A percentile compares a stretch with the other conserved stretches of the same genome.
These are phyloP conservation scores for Vairimorpha necatrix DNA, from an alignment of 371 early-diverging fungal species.

Conservation along the genomic window DNA sequence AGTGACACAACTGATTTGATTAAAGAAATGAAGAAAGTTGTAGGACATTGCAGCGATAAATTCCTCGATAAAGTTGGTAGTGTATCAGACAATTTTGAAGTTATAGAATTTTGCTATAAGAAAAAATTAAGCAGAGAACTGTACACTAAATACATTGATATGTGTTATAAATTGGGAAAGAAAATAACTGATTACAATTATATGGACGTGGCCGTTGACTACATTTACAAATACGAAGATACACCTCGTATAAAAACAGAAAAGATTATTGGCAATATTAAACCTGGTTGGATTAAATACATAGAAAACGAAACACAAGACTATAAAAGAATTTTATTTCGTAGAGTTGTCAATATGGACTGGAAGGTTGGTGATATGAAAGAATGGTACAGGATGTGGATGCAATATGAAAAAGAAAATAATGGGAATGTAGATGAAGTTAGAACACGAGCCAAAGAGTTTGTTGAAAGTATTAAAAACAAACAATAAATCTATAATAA, in stretches of 20 bases:
- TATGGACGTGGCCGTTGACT: slow-evolving; percentile 13
- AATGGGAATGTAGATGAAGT: slow-evolving; percentile 51
- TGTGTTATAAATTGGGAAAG: slow-evolving; percentile 13
- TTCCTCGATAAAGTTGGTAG: slow-evolving; percentile 15
- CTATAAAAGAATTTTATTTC: slow-evolving; percentile 35
- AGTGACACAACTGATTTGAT: background rate
- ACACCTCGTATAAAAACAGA: slow-evolving; percentile 36
- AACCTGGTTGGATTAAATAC: slow-evolving; percentile 24
- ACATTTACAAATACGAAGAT: slow-evolving; percentile 29
- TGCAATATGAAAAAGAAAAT: slow-evolving; percentile 44
- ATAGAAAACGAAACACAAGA: slow-evolving; percentile 25
- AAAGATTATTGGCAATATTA: slow-evolving; percentile 24
- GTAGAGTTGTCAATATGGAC: slow-evolving; percentile 25
- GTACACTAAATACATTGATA: slow-evolving; percentile 20
- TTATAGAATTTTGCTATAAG: slow-evolving; percentile 20
- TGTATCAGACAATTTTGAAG: background rate
- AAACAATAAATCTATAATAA: background rate
- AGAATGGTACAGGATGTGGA: slow-evolving; percentile 44
- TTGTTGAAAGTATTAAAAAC: slow-evolving; percentile 34
- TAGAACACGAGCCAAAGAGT: slow-evolving; percentile 40
- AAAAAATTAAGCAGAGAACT: slow-evolving; percentile 9
- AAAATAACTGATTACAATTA: background rate
- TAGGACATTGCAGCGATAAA: slow-evolving; percentile 1
- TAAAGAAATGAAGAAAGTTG: slow-evolving; percentile 6
- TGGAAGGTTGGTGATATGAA: slow-evolving; percentile 44